These are phyloP conservation scores for Nicotiana otophora DNA, from an alignment of 257 asterid genomes.

Conservation along the genomic window DNA sequence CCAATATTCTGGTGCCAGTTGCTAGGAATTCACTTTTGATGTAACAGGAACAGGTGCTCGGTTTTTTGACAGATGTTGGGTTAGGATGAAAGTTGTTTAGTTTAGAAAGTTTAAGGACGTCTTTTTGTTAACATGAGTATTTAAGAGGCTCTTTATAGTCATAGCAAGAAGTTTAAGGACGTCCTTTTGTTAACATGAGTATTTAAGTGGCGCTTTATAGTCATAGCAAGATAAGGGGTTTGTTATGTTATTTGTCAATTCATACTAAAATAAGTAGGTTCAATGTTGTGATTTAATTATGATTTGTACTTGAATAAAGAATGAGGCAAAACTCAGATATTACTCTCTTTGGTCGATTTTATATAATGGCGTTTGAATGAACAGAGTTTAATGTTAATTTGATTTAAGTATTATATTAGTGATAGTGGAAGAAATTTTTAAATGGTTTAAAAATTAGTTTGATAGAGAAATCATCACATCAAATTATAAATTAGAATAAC, in stretches of 20 bases:
- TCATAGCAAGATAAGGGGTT: not conserved
- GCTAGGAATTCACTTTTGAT: not conserved
- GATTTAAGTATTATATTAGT: not conserved
- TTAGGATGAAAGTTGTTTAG: not conserved
- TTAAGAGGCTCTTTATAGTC: not conserved
- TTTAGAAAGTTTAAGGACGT: not conserved
- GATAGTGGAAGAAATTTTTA: not conserved
- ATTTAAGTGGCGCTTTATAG: not conserved
- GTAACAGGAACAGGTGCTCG: not conserved
- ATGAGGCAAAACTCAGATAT: not conserved
- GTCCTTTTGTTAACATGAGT: not conserved
- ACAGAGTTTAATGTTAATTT: no score
- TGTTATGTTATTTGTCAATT: not conserved
- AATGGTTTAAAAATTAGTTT: not conserved
- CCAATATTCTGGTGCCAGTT: not conserved
- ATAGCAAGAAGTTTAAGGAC: not conserved
- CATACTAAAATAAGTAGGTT: not conserved
- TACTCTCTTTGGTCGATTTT: not conserved
- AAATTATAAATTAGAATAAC: not conserved
- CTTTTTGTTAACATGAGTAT: not conserved
- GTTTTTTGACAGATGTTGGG: not conserved
- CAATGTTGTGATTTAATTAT: not conserved
- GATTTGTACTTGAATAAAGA: not conserved
- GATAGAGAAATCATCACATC: not conserved
- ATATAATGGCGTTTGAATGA: not conserved